Evolutionary conservation across 352 stramenopile species (phyloP).

Genomic region (Phytophthora tubulina): DNA sequence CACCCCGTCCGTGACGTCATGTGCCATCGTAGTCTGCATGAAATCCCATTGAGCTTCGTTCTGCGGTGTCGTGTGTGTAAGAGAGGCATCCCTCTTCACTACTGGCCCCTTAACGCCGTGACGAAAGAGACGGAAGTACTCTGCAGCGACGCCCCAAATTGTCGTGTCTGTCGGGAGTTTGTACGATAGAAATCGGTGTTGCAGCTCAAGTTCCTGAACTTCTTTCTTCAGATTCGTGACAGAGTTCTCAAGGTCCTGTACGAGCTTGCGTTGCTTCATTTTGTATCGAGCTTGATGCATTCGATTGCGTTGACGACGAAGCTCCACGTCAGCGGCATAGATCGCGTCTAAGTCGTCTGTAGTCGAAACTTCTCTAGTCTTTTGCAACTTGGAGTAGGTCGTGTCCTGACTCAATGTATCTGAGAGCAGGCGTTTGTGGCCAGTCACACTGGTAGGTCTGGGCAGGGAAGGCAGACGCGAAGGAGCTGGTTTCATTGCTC

Average conservation of each 20-base stretch:
- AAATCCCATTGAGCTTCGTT: conserved; percentile 17
- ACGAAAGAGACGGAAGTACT: conserved; percentile 22
- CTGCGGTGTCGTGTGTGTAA: background rate
- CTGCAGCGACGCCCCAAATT: conserved; percentile 6
- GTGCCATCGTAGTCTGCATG: conserved; percentile 5
- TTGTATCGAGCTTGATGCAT: conserved; percentile 14
- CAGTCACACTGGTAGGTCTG: background rate
- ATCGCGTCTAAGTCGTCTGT: background rate
- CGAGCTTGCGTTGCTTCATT: conserved; percentile 10
- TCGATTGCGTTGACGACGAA: conserved; percentile 14
- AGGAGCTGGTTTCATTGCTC: too few relatives aligned
- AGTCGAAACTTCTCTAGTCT: background rate
- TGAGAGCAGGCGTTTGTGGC: background rate
- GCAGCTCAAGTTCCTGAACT: conserved; percentile 12
- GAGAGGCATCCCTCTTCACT: background rate
- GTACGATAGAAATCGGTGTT: conserved; percentile 11
- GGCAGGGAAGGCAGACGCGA: background rate
- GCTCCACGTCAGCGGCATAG: background rate
- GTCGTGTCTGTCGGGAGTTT: conserved; percentile 6
- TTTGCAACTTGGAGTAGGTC: background rate
- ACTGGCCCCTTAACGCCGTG: conserved; percentile 3
- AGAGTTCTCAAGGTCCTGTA: background rate
- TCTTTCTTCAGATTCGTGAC: conserved; percentile 5
- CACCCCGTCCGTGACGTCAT: conserved; percentile 8
- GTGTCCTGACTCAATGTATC: background rate